Evolutionary conservation across 306 rosid species (phyloP), one percentile per base, ranked within the genome.

Genomic region (Hippophae gyantsensis): DNA sequence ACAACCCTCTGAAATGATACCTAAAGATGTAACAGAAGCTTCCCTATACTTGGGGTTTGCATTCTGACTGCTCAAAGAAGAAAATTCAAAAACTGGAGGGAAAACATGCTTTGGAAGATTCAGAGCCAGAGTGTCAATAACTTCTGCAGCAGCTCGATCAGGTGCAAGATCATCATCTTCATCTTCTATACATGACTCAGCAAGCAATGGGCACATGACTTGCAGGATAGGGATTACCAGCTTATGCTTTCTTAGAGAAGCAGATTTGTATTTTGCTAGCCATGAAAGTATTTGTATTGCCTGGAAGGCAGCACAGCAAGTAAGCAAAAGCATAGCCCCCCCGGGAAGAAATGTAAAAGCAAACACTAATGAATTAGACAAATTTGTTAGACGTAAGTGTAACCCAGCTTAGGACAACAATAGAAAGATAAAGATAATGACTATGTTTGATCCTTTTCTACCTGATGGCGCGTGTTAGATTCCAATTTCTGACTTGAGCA

Each of bases 161-260:
- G 99, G 89, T 57, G 99, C 97, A 69, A 93, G 96, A 72, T 93
- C 99, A 59, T 93, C 96, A 50, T 85, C 94, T n/a, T 82, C 89
- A 65, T 72, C 85, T 75, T 72, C 86, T 61, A 86, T 61, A 52
- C 85, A 76, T 55, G 97, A 88, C 77, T 89, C 97, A 10, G 95
- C 89, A 77, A 93, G 95, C 73, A 93, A 77, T 58, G 95, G 97
- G 73, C 99, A 93, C 80, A 93, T 77, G 61, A 86, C 83, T 60
- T 88, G 99, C 52, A 93, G 77, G 65, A 93, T 86, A 52, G 99
- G 97, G 59, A 79, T 72, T 72, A 89, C 68, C 76, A 93, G 76
- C 78, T 89, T 93, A 72, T 93, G 89, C 69, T 79, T 93, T 78
- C 84, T 93, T 64, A 93, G 76, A 69, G 90, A 86, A 74, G 64